A percentile compares a stretch with the other conserved stretches of the same genome.
These are phyloP conservation scores for Saccharomycopsis javanensis DNA, from an alignment of 805 yeast species.

Conservation along the genomic window DNA sequence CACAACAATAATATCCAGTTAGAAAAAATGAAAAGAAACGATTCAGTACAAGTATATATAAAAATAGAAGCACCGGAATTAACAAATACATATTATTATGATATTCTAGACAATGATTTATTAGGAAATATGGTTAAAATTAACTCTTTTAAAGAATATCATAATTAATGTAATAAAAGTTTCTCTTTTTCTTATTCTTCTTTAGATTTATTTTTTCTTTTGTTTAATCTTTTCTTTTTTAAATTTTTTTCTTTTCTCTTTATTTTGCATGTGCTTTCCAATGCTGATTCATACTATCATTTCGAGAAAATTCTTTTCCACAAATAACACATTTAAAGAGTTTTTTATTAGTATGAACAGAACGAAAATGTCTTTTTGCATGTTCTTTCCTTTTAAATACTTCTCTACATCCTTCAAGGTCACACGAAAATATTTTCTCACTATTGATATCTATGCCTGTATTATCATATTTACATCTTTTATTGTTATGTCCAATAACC, in stretches of 20 bases:
- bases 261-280: constrained; percentile 37
- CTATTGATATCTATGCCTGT: neutral
- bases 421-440: constrained; percentile 31
- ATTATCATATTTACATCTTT: neutral
- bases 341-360: constrained; percentile 51
- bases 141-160: too few relatives aligned
- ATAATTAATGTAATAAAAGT: too few relatives aligned
- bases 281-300: constrained; percentile 61
- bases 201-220: too few relatives aligned
- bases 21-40: too few relatives aligned
- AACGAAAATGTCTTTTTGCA: constrained; percentile 54
- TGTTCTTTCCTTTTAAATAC: constrained; percentile 56
- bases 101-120: too few relatives aligned
- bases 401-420: constrained; percentile 28
- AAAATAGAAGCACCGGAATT: too few relatives aligned
- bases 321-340: constrained; percentile 53
- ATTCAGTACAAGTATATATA: too few relatives aligned
- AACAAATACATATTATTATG: too few relatives aligned
- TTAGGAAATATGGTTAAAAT: too few relatives aligned
- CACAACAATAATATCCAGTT: neutral
- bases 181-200: too few relatives aligned
- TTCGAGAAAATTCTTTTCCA: constrained; percentile 51
- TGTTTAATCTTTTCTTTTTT: neutral
- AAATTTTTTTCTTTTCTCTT: neutral
- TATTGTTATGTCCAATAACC: constrained; percentile 1